Evolutionary conservation across 305 asterid species (phyloP).

Genomic region (Solanum hybrid): DNA sequence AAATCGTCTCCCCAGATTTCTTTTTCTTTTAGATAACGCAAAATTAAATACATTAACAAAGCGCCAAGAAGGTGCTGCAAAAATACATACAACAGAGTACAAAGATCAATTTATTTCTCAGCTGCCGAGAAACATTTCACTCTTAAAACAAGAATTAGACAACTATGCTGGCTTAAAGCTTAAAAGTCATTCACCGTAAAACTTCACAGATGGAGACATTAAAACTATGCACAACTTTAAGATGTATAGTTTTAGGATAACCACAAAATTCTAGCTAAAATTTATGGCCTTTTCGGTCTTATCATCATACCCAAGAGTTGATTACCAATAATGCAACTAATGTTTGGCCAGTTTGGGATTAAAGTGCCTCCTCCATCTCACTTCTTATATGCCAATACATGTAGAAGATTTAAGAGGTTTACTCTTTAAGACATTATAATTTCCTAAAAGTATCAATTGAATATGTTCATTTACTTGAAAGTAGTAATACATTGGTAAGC

Average conservation of each 20-base stretch:
- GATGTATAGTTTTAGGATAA: neutral
- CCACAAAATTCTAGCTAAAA: neutral
- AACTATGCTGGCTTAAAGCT: neutral
- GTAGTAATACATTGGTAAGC: neutral
- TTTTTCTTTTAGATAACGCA: neutral
- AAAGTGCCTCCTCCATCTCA: neutral
- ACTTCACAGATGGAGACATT: neutral
- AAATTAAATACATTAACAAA: neutral
- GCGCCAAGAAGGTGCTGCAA: neutral
- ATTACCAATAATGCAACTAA: neutral
- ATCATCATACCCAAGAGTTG: neutral
- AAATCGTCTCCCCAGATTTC: neutral
- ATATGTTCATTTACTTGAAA: neutral
- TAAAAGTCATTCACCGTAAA: neutral
- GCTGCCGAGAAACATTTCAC: neutral
- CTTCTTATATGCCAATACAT: neutral
- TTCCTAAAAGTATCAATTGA: neutral
- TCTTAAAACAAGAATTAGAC: neutral
- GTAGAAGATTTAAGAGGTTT: neutral
- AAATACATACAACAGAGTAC: neutral
- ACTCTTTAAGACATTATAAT: neutral
- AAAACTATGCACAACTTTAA: neutral
- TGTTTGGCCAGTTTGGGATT: neutral
- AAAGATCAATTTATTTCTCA: neutral
- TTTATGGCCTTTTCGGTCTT: neutral